A percentile compares a stretch with the other conserved stretches of the same genome.
Evolutionary conservation across 176 grass and related monocot genomes (phyloP).

Genomic region (Bolboschoenus planiculmis): DNA sequence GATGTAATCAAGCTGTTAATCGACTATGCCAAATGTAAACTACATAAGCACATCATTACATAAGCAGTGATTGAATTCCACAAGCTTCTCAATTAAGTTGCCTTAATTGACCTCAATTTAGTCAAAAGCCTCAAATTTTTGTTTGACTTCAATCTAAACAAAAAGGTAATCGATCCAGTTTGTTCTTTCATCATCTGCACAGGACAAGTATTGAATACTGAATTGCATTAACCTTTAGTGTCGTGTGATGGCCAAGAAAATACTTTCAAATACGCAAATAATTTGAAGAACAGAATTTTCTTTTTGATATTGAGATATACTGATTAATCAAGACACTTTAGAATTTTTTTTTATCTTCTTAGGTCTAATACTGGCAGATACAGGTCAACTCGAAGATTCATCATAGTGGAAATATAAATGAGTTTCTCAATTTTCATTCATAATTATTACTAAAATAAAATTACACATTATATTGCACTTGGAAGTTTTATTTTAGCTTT

Average conservation of each 20-base stretch:
- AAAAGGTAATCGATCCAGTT: neutral
- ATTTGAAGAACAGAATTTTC: neutral
- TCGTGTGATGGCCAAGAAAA: neutral
- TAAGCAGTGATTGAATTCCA: too few species aligned
- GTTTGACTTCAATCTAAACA: neutral
- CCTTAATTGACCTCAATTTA: neutral
- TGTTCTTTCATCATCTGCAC: neutral
- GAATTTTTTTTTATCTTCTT: neutral
- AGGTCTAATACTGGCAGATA: constrained; percentile 94
- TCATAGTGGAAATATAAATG: constrained; percentile 28
- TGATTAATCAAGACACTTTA: neutral
- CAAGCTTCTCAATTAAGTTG: neutral
- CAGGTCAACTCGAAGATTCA: constrained; percentile 38
- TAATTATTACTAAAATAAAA: neutral
- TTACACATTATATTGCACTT: neutral
- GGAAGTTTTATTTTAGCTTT: neutral
- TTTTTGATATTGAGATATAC: neutral
- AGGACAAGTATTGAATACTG: neutral
- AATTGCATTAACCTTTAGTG: neutral
- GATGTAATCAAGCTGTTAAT: too few species aligned
- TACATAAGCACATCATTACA: too few species aligned
- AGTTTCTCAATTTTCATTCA: constrained; percentile 10
- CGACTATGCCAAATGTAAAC: neutral
- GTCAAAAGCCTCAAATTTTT: neutral
- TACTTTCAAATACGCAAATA: neutral